These are phyloP conservation scores for Trypanosoma conorhini DNA, from an alignment of 208 protist genomes.

Conservation along the genomic window DNA sequence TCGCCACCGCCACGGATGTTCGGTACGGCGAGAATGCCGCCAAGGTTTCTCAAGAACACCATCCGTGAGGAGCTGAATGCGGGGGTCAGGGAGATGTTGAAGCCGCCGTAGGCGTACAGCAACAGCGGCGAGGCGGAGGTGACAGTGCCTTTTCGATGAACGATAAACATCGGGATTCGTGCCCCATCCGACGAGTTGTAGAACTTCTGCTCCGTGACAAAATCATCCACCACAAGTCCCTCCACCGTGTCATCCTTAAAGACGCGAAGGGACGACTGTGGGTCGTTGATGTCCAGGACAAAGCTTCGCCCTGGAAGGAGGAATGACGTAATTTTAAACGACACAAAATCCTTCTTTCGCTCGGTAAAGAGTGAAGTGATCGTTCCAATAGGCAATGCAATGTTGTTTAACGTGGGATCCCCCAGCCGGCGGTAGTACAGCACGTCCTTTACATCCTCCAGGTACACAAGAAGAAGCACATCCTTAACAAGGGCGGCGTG, in stretches of 20 bases:
- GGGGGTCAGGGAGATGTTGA: constrained; percentile 89
- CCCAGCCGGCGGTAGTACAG: constrained; percentile 75
- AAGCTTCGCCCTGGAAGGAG: constrained; percentile 83
- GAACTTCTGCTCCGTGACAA: constrained; percentile 89
- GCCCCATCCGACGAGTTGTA: constrained; percentile 92
- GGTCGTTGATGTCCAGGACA: constrained; percentile 73
- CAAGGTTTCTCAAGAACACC: constrained; percentile 82
- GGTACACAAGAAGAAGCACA: constrained; percentile 83
- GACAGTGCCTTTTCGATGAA: constrained; percentile 72
- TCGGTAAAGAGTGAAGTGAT: constrained; percentile 48
- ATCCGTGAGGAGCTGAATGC: constrained; percentile 72
- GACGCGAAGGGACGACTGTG: constrained; percentile 51
- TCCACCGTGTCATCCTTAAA: constrained; percentile 76
- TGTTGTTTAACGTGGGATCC: constrained; percentile 31
- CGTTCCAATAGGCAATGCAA: constrained; percentile 85
- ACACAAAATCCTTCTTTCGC: constrained; percentile 76
- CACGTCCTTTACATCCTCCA: constrained; percentile 95
- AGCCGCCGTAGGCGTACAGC: constrained; percentile 96
- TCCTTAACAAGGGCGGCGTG: constrained; percentile 54
- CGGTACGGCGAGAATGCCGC: constrained; percentile 84
- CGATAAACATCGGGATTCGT: constrained; percentile 94
- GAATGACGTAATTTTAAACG: constrained; percentile 93
- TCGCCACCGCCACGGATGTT: constrained; percentile 97
- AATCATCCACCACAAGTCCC: constrained; percentile 70
- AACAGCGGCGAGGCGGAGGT: constrained; percentile 74